Evolutionary conservation across 2,329 filamentous ascomycete species (phyloP).

Genomic region (Aspergillus ochraceoroseus): DNA sequence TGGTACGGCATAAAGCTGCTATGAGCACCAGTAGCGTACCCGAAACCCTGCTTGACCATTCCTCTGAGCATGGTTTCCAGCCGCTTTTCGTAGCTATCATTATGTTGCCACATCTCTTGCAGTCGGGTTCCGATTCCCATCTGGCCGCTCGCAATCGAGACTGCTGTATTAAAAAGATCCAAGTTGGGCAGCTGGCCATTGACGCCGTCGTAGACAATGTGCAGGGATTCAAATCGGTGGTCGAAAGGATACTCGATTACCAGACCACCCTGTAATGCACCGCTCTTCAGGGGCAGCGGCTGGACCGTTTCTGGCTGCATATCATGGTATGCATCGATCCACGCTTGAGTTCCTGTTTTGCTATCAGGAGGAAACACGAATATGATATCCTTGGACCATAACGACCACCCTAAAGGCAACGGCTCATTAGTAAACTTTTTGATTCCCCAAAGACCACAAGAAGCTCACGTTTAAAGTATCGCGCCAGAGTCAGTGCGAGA

Average conservation of each 20-base stretch:
- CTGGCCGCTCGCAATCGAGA: slow-evolving; percentile 79
- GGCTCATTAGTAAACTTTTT: slow-evolving; percentile 12
- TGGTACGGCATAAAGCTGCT: slow-evolving; percentile 97
- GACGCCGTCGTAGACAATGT: slow-evolving; percentile 89
- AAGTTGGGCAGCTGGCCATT: slow-evolving; percentile 95
- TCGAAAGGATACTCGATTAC: slow-evolving; percentile 91
- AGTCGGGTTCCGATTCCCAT: slow-evolving; percentile 82
- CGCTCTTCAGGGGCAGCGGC: slow-evolving; percentile 80
- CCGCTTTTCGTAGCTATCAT: slow-evolving; percentile 72
- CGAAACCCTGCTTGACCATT: slow-evolving; percentile 86
- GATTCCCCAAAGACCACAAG: neutral
- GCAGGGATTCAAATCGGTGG: slow-evolving; percentile 76
- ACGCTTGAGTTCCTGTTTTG: slow-evolving; percentile 84
- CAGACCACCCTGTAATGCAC: slow-evolving; percentile 84
- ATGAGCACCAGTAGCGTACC: slow-evolving; percentile 83
- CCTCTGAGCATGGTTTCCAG: slow-evolving; percentile 84
- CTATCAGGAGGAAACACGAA: slow-evolving; percentile 85
- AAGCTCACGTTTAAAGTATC: slow-evolving; percentile 79
- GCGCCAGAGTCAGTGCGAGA: slow-evolving; percentile 75
- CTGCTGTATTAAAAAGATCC: slow-evolving; percentile 90
- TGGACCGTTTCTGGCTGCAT: slow-evolving; percentile 68
- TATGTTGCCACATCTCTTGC: slow-evolving; percentile 77
- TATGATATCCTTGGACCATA: slow-evolving; percentile 99
- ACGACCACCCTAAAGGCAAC: slow-evolving; percentile 68
- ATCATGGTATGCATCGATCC: slow-evolving; percentile 97